A percentile compares a stretch with the other conserved stretches of the same genome.
phyloP scores from a whole-genome alignment of 2,329 filamentous ascomycete species.

The Colletotrichum sp. region DNA sequence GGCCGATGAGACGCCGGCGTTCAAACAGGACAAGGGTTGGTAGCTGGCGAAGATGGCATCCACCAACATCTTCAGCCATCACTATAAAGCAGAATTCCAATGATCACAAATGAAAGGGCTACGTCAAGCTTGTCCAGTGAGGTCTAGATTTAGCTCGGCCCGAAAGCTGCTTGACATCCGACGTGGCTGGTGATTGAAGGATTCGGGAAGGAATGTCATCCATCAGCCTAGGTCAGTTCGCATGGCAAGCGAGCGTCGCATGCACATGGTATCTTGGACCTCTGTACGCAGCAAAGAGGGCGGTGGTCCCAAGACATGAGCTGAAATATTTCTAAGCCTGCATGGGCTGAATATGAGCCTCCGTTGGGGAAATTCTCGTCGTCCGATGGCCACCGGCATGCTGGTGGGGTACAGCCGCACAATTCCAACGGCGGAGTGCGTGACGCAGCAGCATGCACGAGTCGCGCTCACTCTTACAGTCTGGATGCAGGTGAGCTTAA shows the following conservation, averaged over 20 bases:
- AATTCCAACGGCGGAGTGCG: not conserved
- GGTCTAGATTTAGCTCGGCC: not conserved
- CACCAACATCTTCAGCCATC: no score
- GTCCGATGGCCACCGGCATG: not conserved
- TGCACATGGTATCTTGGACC: not conserved
- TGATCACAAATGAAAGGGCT: not conserved
- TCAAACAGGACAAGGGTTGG: not conserved
- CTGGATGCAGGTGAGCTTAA: not conserved
- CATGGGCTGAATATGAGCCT: not conserved
- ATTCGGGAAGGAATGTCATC: not conserved
- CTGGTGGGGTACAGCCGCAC: not conserved
- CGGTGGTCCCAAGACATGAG: not conserved
- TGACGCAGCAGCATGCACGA: not conserved
- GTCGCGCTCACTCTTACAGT: not conserved
- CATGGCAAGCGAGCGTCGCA: not conserved
- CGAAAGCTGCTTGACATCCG: not conserved
- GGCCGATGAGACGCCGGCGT: not conserved
- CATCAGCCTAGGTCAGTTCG: not conserved
- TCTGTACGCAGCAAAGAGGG: accelerated
- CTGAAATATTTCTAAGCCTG: not conserved
- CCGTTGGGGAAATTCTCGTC: not conserved
- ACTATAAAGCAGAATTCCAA: not conserved
- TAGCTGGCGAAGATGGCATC: not conserved
- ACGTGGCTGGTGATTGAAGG: not conserved
- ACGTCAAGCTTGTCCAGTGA: accelerated